A percentile compares a stretch with the other conserved stretches of the same genome.
phyloP scores from a whole-genome alignment of 371 early-diverging fungal genomes.

The Encephalitozoon hellem region DNA sequence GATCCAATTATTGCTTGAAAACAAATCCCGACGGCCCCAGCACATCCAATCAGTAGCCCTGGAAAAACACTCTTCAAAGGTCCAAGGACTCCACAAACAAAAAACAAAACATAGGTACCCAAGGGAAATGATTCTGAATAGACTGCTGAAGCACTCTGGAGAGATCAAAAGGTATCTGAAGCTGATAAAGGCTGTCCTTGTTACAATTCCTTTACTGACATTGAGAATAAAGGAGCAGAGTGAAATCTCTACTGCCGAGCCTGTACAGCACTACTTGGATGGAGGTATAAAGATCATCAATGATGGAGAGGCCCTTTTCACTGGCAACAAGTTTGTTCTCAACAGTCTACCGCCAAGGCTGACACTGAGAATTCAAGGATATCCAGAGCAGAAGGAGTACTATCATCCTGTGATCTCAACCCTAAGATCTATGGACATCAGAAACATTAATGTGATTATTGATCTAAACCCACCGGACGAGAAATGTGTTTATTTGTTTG shows the following conservation, averaged over 20 bases:
- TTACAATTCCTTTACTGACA: background rate
- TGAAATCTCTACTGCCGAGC: background rate
- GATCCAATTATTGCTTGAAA: background rate
- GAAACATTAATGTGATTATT: background rate
- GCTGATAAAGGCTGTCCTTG: background rate
- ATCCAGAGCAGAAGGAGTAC: background rate
- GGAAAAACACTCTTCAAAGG: too few relatives aligned
- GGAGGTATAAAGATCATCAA: background rate
- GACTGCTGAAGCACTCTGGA: background rate
- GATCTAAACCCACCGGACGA: background rate
- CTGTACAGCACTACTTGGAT: background rate
- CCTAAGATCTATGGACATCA: background rate
- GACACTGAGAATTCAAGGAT: background rate
- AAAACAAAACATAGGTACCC: background rate
- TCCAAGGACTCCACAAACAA: background rate
- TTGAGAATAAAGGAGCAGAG: background rate
- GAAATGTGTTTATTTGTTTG: conserved; percentile 20
- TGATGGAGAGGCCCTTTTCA: background rate
- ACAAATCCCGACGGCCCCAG: background rate
- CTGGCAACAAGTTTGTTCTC: background rate
- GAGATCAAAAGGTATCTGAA: background rate
- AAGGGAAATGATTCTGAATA: background rate
- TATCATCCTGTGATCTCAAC: background rate
- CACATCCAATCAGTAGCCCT: background rate
- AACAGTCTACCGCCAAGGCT: background rate